Percentiles rank a stretch among this genome's conserved stretches.
Conservation (phyloP, 1,284 basidiomycete genomes). For the Fomitiporia mediterranea region DNA sequence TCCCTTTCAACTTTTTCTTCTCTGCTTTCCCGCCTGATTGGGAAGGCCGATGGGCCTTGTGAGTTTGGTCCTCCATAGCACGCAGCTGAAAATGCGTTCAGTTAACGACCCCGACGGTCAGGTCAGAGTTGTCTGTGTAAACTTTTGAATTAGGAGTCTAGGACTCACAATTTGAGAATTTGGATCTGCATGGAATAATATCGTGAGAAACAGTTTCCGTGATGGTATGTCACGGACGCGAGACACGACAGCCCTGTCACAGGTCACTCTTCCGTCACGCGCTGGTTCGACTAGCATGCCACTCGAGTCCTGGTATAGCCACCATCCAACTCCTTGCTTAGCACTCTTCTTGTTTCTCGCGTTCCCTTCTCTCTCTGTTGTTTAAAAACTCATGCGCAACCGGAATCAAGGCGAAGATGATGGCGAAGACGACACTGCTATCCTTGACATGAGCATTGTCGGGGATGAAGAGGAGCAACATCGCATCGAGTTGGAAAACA, state of each 20-base stretch:
- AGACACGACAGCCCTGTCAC: not conserved
- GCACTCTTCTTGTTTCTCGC: not conserved
- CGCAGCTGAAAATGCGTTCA: not conserved
- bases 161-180: no score
- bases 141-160: no score
- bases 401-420: conserved; percentile 1
- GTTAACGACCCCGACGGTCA: not conserved
- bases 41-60: conserved; percentile 74
- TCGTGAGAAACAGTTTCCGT: not conserved
- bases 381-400: conserved; percentile 14
- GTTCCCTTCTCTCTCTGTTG: not conserved
- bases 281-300: conserved; percentile 5
- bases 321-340: not conserved
- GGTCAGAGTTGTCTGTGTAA: no score
- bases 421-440: conserved; percentile 10
- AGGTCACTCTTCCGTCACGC: conserved; percentile 1
- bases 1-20: conserved; percentile 53
- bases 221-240: conserved; percentile 1
- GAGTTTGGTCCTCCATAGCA: conserved; percentile 60
- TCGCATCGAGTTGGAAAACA: conserved; percentile 69
- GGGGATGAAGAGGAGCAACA: conserved; percentile 67
- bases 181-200: not conserved
- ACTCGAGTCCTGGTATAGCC: not conserved
- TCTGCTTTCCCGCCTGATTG: conserved; percentile 52
- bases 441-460: conserved; percentile 43